Percentiles rank a stretch among this genome's conserved stretches.
Evolutionary conservation across 1,284 basidiomycete genomes (phyloP).

Genomic region (Ganoderma resinaceum): DNA sequence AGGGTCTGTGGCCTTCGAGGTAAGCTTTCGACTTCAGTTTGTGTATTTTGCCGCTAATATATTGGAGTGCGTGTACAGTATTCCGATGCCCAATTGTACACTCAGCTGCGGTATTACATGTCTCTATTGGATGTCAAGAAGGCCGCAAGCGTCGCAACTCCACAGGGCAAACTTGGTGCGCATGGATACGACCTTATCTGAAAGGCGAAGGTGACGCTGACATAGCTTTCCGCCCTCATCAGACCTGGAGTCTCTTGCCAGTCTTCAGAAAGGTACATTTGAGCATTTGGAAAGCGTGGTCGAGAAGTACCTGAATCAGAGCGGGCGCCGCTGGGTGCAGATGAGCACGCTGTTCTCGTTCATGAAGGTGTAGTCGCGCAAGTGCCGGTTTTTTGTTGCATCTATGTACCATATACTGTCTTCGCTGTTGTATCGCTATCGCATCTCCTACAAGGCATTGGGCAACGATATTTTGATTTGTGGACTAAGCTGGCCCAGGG

Average conservation of each 20-base stretch:
- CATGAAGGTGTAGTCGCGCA: constrained; percentile 59
- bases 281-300: constrained; percentile 61
- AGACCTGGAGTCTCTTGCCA: constrained; percentile 57
- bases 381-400: not conserved
- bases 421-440: constrained; percentile 33
- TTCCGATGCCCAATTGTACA: constrained; percentile 83
- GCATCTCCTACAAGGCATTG: constrained; percentile 11
- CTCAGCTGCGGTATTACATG: constrained; percentile 84
- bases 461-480: not conserved
- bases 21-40: constrained; percentile 43
- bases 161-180: constrained; percentile 56
- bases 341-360: constrained; percentile 80
- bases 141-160: constrained; percentile 58
- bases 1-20: constrained; percentile 79
- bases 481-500: not conserved
- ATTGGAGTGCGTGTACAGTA: constrained; percentile 58
- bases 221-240: constrained; percentile 48
- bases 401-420: constrained; percentile 13
- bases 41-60: constrained; percentile 2
- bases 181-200: constrained; percentile 20
- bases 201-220: constrained; percentile 5
- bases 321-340: constrained; percentile 88
- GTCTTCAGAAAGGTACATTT: constrained; percentile 60
- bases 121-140: constrained; percentile 81
- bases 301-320: constrained; percentile 82